Percentiles rank a stretch among this genome's conserved stretches.
phyloP scores from a whole-genome alignment of 306 rosid genomes.

The Phaseolus lunatus region DNA sequence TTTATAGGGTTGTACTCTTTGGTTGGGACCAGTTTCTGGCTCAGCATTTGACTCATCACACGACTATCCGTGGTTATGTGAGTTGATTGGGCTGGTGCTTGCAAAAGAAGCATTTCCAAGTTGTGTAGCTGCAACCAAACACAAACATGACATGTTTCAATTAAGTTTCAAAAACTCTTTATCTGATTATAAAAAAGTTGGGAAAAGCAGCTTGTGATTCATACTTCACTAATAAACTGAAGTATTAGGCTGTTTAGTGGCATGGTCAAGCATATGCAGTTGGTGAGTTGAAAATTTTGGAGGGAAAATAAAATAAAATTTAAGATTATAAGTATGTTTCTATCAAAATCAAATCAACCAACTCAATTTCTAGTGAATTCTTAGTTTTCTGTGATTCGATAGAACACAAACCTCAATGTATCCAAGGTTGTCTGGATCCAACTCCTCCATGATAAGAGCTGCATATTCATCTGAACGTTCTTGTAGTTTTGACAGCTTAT shows the following conservation, averaged over 20 bases:
- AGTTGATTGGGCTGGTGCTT: slow-evolving; percentile 74
- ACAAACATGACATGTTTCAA: neutral
- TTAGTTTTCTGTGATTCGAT: neutral
- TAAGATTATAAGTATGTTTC: too few relatives aligned
- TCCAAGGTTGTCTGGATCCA: slow-evolving; percentile 82
- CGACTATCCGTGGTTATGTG: slow-evolving; percentile 66
- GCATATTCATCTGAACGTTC: slow-evolving; percentile 89
- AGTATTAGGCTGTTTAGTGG: too few relatives aligned
- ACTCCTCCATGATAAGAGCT: slow-evolving; percentile 91
- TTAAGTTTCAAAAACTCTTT: too few relatives aligned
- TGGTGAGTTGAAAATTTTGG: too few relatives aligned
- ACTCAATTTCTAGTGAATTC: too few relatives aligned
- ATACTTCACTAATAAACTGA: too few relatives aligned
- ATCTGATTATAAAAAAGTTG: too few relatives aligned
- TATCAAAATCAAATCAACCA: too few relatives aligned
- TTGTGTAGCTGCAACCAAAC: slow-evolving; percentile 81
- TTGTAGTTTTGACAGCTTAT: slow-evolving; percentile 79
- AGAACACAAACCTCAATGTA: slow-evolving; percentile 68
- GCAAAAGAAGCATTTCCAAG: slow-evolving; percentile 84
- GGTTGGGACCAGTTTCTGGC: slow-evolving; percentile 85
- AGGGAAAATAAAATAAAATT: too few relatives aligned
- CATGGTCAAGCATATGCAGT: too few relatives aligned
- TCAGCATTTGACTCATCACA: slow-evolving; percentile 68
- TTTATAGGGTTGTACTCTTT: slow-evolving; percentile 77
- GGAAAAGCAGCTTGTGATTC: too few relatives aligned